Conservation (phyloP, 2,329 filamentous ascomycete genomes). For the Coniochaeta pulveracea region DNA sequence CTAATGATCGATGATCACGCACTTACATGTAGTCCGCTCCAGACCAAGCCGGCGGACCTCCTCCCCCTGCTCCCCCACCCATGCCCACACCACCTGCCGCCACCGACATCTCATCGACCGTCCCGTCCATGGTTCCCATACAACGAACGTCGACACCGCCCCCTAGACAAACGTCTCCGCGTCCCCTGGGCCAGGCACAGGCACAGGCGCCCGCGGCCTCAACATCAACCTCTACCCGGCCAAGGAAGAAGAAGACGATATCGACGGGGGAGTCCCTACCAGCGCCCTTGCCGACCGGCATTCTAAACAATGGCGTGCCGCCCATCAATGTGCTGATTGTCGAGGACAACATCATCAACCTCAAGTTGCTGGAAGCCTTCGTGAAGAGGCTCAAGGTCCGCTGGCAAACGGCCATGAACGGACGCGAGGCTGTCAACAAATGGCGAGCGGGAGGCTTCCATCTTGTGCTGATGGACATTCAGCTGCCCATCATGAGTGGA, state of each 20-base stretch:
- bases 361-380: conserved; percentile 86
- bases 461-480: conserved; percentile 96
- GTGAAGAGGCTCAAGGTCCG: conserved; percentile 92
- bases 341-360: conserved; percentile 96
- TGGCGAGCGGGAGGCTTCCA: conserved; percentile 92
- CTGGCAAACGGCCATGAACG: conserved; percentile 96
- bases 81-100: conserved; percentile 41
- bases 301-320: conserved; percentile 74
- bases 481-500: conserved; percentile 92
- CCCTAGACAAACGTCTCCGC: conserved; percentile 35
- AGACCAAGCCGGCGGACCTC: conserved; percentile 28
- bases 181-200: conserved; percentile 16
- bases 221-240: conserved; percentile 24
- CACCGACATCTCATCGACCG: conserved; percentile 20
- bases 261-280: conserved; percentile 17
- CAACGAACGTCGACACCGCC: conserved; percentile 45
- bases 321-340: conserved; percentile 97
- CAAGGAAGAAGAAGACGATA: conserved; percentile 44
- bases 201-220: not conserved
- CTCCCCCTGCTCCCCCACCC: conserved; percentile 35
- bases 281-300: conserved; percentile 43
- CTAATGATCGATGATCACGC: conserved; percentile 37
- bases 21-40: conserved; percentile 47
- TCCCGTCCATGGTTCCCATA: conserved; percentile 15
- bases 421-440: conserved; percentile 82